Evolutionary conservation across 1,284 basidiomycete genomes (phyloP), one percentile per base, ranked within the genome.

Genomic region (Macrocystidia cucumis): DNA sequence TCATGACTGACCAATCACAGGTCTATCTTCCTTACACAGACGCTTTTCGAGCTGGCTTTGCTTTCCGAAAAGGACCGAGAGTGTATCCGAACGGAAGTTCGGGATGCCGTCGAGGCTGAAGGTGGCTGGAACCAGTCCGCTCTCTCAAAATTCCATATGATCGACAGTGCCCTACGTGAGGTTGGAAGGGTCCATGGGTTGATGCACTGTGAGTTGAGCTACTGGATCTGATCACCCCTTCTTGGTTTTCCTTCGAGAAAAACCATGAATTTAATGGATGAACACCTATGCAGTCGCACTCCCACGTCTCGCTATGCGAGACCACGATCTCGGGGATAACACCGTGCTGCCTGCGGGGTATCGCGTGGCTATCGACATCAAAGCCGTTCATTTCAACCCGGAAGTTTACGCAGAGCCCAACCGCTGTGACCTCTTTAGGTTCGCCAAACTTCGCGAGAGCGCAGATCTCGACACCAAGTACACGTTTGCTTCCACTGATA

Each of bases 341-440:
- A 62, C 57, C 5, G 45, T 52, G 32, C 48, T 74, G 17, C 69
- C 70, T 2, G 50, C 57, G 8, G 67, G 67, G 4, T 60, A 61
- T 29, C 51, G 62, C 34, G 49, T 72, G 31, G 56, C 59, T 2
- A 57, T 63, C 2, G 63, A 69, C 29, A 51, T 65, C 37, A 50
- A 50, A n/a, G 55, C 60, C 1, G 55, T 63, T 16, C 69, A 72
- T 46, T 50, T 42, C 38, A 60, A 72, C 44, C 56, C 62, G 20
- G 45, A 56, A 16, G 46, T 59, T 23, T 72, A 72, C 44, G 46
- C 54, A 9, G 51, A 65, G 27, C 56, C 67, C 4, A 36, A 52
- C 12, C 51, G 45, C 9, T 73, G 69, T 45, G 57, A 69, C 40
- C 51, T 65, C 1, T 69, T 69, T 43, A 60, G 69, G 12, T 75